These are phyloP conservation scores for Syncephalastrum racemosum DNA, from an alignment of 371 early-diverging fungal species.

Conservation along the genomic window DNA sequence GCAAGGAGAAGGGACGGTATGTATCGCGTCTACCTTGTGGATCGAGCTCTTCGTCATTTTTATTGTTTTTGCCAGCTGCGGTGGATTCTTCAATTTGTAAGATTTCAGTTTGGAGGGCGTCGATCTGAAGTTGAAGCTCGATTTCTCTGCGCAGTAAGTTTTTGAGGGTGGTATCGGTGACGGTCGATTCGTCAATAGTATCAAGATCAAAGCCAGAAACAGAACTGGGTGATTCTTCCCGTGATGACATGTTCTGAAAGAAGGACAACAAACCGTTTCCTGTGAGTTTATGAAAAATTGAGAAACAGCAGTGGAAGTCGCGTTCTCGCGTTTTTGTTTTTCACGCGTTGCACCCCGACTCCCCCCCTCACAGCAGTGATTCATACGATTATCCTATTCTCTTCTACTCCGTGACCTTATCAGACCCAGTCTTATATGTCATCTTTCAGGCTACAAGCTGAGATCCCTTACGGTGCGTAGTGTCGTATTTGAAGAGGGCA, in stretches of 20 bases:
- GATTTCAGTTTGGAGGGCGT: conserved; percentile 59
- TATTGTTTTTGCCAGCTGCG: conserved; percentile 21
- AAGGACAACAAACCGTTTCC: no score
- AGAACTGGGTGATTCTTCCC: conserved; percentile 25
- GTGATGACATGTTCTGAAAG: conserved; percentile 21
- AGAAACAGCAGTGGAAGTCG: no score
- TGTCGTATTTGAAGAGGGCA: no score
- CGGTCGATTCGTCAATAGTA: conserved; percentile 23
- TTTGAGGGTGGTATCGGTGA: conserved; percentile 31
- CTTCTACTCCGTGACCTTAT: no score
- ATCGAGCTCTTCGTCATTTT: conserved; percentile 33
- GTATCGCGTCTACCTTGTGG: conserved; percentile 20
- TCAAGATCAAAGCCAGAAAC: conserved; percentile 19
- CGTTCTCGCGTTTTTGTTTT: no score
- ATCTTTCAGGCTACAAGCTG: no score
- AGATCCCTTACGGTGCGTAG: no score
- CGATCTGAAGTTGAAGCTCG: conserved; percentile 54
- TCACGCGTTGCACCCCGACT: no score
- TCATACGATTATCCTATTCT: no score
- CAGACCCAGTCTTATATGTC: no score
- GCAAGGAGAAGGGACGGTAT: not conserved
- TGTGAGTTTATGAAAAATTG: no score
- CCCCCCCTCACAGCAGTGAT: no score
- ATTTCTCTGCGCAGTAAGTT: conserved; percentile 52
- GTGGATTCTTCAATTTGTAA: conserved; percentile 50